phyloP scores from a whole-genome alignment of 2,329 filamentous ascomycete genomes.

The Calonectria hawksworthii region DNA sequence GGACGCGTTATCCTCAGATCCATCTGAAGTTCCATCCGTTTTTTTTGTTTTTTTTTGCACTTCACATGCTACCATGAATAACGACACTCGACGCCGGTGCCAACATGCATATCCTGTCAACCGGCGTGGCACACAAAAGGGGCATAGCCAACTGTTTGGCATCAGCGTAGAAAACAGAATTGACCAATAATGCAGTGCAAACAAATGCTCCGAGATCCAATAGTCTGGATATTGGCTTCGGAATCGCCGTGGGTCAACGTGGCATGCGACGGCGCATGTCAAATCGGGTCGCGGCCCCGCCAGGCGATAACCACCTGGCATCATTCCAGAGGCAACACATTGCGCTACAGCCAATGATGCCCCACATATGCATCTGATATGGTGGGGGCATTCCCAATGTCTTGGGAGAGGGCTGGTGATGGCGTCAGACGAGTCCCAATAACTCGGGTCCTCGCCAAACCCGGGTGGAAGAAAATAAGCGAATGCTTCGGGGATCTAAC shows the following conservation, averaged over 20 bases:
- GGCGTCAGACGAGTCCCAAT: neutral
- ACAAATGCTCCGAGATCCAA: neutral
- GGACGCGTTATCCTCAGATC: neutral
- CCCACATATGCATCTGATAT: neutral
- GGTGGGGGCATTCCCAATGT: neutral
- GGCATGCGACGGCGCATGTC: neutral
- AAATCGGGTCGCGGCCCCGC: neutral
- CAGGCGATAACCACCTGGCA: neutral
- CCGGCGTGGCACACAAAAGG: neutral
- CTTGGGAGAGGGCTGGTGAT: neutral
- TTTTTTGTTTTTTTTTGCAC: neutral
- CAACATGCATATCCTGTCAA: neutral
- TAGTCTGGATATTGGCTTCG: conserved; percentile 4
- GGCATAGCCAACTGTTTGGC: neutral
- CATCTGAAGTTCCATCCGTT: neutral
- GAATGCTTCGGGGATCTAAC: neutral
- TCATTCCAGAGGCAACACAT: neutral
- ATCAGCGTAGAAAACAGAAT: neutral
- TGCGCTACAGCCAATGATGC: neutral
- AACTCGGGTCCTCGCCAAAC: neutral
- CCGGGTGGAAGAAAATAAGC: neutral
- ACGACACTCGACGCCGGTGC: neutral
- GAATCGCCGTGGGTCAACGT: conserved; percentile 11
- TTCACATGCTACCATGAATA: neutral
- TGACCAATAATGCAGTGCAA: neutral